phyloP scores from a whole-genome alignment of 352 stramenopile genomes.

The Thalassiosira mediterranea region DNA sequence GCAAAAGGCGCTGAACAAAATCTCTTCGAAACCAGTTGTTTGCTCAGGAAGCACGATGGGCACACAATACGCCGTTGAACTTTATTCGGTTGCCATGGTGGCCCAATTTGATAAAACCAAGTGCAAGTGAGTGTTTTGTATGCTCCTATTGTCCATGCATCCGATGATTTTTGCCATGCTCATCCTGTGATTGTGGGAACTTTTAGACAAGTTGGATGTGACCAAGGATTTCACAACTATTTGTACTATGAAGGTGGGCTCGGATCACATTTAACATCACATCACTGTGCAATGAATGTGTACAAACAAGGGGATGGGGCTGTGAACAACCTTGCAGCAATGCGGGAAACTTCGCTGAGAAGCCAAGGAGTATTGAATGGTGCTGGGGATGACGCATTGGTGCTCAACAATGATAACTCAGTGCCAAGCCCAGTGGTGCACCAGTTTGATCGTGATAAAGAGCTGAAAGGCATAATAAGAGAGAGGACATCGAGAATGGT shows the following conservation, averaged over 20 bases:
- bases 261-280: not conserved
- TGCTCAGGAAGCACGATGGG: slow-evolving; percentile 70
- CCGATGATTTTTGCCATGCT: too few relatives aligned
- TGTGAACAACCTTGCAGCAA: slow-evolving; percentile 75
- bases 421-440: slow-evolving; percentile 56
- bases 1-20: slow-evolving; percentile 23
- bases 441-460: slow-evolving; percentile 72
- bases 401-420: slow-evolving; percentile 57
- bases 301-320: slow-evolving; percentile 69
- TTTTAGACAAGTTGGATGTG: slow-evolving; percentile 63
- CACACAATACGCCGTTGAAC: slow-evolving; percentile 59
- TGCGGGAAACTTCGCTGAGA: slow-evolving; percentile 40
- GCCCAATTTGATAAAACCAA: slow-evolving; percentile 60
- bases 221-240: slow-evolving; percentile 78
- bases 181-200: too few relatives aligned
- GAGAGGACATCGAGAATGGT: not conserved
- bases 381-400: slow-evolving; percentile 4
- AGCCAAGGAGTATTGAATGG: slow-evolving; percentile 11
- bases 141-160: too few relatives aligned
- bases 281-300: slow-evolving; percentile 37
- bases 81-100: slow-evolving; percentile 63
- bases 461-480: slow-evolving; percentile 17
- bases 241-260: slow-evolving; percentile 55
- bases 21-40: slow-evolving; percentile 62
- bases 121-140: too few relatives aligned